These are phyloP conservation scores for Chalaropsis thielavioides DNA, from an alignment of 2,329 filamentous ascomycete genomes.

Conservation along the genomic window DNA sequence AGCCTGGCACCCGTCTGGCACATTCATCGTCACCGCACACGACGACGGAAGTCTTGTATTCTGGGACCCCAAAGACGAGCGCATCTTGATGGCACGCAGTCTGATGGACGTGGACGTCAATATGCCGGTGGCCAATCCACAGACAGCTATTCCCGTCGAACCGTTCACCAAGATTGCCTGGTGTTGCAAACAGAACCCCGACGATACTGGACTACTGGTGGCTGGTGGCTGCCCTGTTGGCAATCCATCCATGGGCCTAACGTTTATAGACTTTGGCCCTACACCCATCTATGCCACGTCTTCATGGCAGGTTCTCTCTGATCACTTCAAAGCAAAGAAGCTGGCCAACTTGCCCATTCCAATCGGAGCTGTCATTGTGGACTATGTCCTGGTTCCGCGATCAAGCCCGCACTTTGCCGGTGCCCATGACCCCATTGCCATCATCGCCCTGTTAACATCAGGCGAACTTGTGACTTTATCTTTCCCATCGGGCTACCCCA, in stretches of 20 bases:
- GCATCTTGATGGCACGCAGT: constrained; percentile 69
- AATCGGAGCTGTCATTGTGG: constrained; percentile 57
- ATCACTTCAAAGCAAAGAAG: constrained; percentile 66
- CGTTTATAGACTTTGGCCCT: constrained; percentile 74
- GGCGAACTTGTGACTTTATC: constrained; percentile 82
- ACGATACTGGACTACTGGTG: constrained; percentile 79
- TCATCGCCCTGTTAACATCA: constrained; percentile 65
- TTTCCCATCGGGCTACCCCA: constrained; percentile 82
- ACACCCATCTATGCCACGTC: constrained; percentile 88
- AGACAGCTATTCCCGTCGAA: constrained; percentile 47
- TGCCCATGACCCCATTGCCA: constrained; percentile 77
- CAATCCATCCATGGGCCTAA: constrained; percentile 58
- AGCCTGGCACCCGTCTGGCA: constrained; percentile 88
- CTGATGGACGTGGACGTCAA: constrained; percentile 61
- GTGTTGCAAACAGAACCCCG: constrained; percentile 88
- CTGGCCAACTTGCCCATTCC: constrained; percentile 61
- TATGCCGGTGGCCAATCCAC: constrained; percentile 40
- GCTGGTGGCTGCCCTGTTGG: constrained; percentile 63
- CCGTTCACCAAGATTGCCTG: constrained; percentile 69
- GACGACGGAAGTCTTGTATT: constrained; percentile 86
- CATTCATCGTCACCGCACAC: constrained; percentile 72
- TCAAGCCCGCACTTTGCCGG: constrained; percentile 73
- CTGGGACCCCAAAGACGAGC: constrained; percentile 85
- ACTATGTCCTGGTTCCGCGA: constrained; percentile 74
- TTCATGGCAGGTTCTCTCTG: constrained; percentile 67